phyloP scores from a whole-genome alignment of 169 alveolate genomes.

The Cyclospora cayetanensis region DNA sequence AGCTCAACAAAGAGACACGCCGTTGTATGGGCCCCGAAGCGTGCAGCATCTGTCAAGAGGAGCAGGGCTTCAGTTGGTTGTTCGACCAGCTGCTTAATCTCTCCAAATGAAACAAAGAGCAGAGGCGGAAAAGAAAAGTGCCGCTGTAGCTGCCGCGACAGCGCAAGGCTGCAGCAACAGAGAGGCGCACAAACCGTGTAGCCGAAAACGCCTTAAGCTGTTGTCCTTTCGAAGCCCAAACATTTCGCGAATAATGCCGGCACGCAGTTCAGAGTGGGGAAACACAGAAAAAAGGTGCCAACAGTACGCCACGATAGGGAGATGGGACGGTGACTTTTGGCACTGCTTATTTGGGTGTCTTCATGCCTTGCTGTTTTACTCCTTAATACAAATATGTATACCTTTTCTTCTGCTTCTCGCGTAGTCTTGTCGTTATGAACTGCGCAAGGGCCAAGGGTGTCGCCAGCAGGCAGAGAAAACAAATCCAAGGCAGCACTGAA shows the following conservation, averaged over 20 bases:
- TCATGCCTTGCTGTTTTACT: too few species aligned
- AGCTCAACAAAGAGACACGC: neutral
- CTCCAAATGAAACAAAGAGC: neutral
- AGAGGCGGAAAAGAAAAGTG: neutral
- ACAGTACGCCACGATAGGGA: too few species aligned
- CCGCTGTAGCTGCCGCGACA: neutral
- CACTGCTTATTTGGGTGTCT: too few species aligned
- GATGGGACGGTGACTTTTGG: too few species aligned
- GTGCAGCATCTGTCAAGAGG: neutral
- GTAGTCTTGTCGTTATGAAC: neutral
- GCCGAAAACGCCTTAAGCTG: too few species aligned
- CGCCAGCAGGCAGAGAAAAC: constrained; percentile 49
- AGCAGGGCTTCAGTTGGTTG: constrained; percentile 8
- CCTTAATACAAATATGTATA: neutral
- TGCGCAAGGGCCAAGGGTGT: constrained; percentile 24
- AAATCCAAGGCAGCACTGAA: constrained; percentile 58
- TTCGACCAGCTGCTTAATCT: neutral
- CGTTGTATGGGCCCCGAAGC: neutral
- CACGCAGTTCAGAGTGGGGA: too few species aligned
- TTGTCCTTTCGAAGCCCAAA: too few species aligned
- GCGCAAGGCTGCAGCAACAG: neutral
- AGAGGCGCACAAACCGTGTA: too few species aligned
- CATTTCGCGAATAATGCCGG: too few species aligned
- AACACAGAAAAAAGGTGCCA: too few species aligned
- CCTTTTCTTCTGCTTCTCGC: neutral